Evolutionary conservation across 345 rosid genomes (phyloP), one percentile per base, ranked within the genome.

Genomic region (Draba incana): DNA sequence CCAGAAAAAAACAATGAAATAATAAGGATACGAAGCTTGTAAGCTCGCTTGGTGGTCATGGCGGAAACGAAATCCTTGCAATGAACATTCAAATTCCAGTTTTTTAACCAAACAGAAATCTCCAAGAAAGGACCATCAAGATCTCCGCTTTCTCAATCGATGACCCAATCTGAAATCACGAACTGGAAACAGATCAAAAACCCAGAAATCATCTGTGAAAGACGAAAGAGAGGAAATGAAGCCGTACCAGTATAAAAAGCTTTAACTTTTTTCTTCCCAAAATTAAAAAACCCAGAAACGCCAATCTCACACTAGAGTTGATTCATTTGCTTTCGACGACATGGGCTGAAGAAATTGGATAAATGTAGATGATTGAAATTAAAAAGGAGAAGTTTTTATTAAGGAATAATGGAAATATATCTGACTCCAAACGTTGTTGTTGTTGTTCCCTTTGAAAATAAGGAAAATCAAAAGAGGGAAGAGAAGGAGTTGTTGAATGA

Each of bases 21-120:
- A 50, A 31, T 8, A 76, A 85, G 97, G 96, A 91, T 94, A 94
- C 99, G 99, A 14, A 94, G 96, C 83, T 94, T 94, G 86, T 94
- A 94, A 23, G 97, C 96, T 66, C 97, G 97, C 71, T 91, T 94
- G 70, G 97, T 89, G 58, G 91, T 84, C 99, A 94, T 94, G 83
- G 83, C 69, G 77, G 74, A 56, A 42, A 71, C 65, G 73, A 81
- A 83, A 84, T 83, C 85, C 83, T 80, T 48, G 83, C 33, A 74
- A 41, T 78, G 79, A 45, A 78, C 79, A 68, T 67, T 81, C 84
- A 81, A 79, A 72, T 37, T 57, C 20, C 20, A 20, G 1, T 1
- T 20, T 20, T 20, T 20, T 20, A 20, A 20, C 20, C 43, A 52
- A 31, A 16, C 52, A 6, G 39, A 10, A 44, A 38, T 0, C 31